Evolutionary conservation across 2,329 filamentous ascomycete species (phyloP).

Genomic region (Alternaria burnsii): DNA sequence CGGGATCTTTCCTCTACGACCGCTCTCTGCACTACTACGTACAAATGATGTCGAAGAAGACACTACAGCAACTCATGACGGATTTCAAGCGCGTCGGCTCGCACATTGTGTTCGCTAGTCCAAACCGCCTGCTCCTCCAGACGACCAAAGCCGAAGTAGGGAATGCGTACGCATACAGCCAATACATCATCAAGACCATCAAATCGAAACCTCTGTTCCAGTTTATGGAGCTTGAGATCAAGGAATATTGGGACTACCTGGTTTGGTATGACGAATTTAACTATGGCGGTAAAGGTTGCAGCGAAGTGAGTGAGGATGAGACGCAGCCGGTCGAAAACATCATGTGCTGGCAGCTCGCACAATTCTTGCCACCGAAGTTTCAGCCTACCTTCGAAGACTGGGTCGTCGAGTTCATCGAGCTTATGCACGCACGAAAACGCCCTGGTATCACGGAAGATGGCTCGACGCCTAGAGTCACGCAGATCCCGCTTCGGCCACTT

Average conservation of each 20-base stretch:
- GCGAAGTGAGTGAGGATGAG: conserved; percentile 77
- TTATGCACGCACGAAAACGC: conserved; percentile 89
- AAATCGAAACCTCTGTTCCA: conserved; percentile 95
- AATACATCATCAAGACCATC: conserved; percentile 98
- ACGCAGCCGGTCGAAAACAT: conserved; percentile 86
- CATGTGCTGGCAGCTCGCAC: conserved; percentile 98
- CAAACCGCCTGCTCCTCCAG: conserved; percentile 88
- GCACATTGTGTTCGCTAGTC: conserved; percentile 92
- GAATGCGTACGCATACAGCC: conserved; percentile 94
- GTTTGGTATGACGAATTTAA: conserved; percentile 99
- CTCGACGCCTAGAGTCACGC: conserved; percentile 64
- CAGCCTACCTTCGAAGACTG: conserved; percentile 89
- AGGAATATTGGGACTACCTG: conserved; percentile 99
- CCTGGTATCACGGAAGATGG: conserved; percentile 57
- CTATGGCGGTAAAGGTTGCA: conserved; percentile 92
- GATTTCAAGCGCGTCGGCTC: conserved; percentile 96
- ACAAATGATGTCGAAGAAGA: conserved; percentile 97
- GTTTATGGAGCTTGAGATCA: conserved; percentile 96
- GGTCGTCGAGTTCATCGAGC: conserved; percentile 91
- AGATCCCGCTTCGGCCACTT: conserved; percentile 65
- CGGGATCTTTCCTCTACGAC: conserved; percentile 94
- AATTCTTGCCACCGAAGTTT: conserved; percentile 81
- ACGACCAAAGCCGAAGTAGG: conserved; percentile 97
- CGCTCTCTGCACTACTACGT: conserved; percentile 95
- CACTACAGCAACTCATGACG: conserved; percentile 94